A percentile compares a stretch with the other conserved stretches of the same genome.
Conservation (phyloP, 2,329 filamentous ascomycete genomes). For the Calonectria ilicicola region DNA sequence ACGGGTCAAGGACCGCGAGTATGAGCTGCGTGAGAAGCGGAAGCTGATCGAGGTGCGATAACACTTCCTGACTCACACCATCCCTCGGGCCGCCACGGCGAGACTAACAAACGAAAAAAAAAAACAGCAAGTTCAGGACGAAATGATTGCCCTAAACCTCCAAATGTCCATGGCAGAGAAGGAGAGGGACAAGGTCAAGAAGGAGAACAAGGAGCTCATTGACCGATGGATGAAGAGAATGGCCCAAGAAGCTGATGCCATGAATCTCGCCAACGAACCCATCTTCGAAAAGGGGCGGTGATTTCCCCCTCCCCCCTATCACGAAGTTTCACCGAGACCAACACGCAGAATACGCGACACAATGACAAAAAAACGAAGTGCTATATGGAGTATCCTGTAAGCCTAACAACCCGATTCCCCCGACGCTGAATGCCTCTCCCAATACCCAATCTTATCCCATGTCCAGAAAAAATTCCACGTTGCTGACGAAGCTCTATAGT, state of each 20-base stretch:
- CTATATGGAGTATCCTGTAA: slow-evolving; percentile 50
- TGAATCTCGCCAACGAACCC: slow-evolving; percentile 77
- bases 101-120: slow-evolving; percentile 25
- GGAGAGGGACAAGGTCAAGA: slow-evolving; percentile 76
- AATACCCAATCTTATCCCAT: slow-evolving; percentile 34
- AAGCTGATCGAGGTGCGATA: slow-evolving; percentile 79
- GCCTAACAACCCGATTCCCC: slow-evolving; percentile 38
- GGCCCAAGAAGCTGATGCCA: slow-evolving; percentile 85
- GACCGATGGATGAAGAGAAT: slow-evolving; percentile 93
- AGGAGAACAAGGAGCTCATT: slow-evolving; percentile 90
- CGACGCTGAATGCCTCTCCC: slow-evolving; percentile 32
- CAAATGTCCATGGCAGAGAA: slow-evolving; percentile 90
- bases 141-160: slow-evolving; percentile 87
- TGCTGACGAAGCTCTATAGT: slow-evolving; percentile 49
- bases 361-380: slow-evolving; percentile 37
- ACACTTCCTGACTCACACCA: neutral
- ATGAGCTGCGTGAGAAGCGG: slow-evolving; percentile 86
- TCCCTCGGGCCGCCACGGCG: neutral
- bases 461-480: slow-evolving; percentile 29
- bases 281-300: slow-evolving; percentile 47
- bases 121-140: slow-evolving; percentile 84
- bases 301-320: neutral
- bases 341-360: slow-evolving; percentile 12
- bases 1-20: slow-evolving; percentile 82
- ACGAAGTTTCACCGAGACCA: neutral